Evolutionary conservation across 1,284 basidiomycete genomes (phyloP).

Genomic region (Sparassis latifolia): DNA sequence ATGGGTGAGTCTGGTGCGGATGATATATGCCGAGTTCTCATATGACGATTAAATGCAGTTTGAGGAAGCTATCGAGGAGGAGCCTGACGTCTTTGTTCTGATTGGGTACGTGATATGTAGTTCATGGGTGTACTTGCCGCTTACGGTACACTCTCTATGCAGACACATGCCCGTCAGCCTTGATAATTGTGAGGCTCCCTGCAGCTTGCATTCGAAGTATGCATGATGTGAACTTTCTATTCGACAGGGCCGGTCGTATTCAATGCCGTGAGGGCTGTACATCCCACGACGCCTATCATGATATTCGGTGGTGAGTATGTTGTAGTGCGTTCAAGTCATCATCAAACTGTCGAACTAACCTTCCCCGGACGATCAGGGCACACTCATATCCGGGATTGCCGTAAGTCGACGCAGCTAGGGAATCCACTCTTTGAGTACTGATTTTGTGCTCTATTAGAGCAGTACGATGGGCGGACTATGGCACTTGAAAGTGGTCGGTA

Average conservation of each 20-base stretch:
- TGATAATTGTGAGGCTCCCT: conserved; percentile 47
- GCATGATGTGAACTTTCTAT: conserved; percentile 12
- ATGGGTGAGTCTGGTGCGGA: conserved; percentile 41
- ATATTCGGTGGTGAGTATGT: conserved; percentile 60
- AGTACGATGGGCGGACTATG: conserved; percentile 60
- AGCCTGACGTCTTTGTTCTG: conserved; percentile 78
- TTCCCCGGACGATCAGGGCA: conserved; percentile 39
- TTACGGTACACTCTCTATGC: neutral
- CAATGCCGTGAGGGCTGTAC: conserved; percentile 65
- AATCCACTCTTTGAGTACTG: neutral
- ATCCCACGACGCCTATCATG: conserved; percentile 69
- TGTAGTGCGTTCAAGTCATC: neutral
- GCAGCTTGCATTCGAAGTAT: conserved; percentile 11
- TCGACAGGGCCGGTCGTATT: conserved; percentile 61
- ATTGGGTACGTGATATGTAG: conserved; percentile 41
- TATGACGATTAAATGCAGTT: conserved; percentile 42
- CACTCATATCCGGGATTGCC: conserved; percentile 74
- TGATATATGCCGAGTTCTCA: neutral
- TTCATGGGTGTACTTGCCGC: neutral
- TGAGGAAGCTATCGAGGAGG: conserved; percentile 67
- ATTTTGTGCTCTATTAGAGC: conserved; percentile 26
- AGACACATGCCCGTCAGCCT: conserved; percentile 67
- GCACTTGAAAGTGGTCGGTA: conserved; percentile 78
- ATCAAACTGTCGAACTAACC: too few species aligned
- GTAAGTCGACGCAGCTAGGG: conserved; percentile 29